These are phyloP conservation scores for Forsythia viridissima DNA, from an alignment of 257 asterid species.

Conservation along the genomic window DNA sequence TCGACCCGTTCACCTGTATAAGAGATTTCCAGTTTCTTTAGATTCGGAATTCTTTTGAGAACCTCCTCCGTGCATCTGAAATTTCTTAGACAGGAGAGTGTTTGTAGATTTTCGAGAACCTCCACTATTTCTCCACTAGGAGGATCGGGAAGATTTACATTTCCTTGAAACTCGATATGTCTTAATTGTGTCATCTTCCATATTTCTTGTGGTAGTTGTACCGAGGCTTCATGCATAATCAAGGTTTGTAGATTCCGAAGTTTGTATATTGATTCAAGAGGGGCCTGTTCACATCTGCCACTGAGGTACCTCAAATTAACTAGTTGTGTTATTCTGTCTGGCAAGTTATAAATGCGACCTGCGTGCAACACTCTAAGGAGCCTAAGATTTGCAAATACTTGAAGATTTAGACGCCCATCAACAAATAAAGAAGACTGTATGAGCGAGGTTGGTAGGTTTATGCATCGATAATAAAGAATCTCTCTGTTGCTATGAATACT, in stretches of 20 bases:
- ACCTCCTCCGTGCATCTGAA: constrained; percentile 1
- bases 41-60: constrained; percentile 5
- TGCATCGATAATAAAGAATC: not conserved
- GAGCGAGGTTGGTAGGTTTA: not conserved
- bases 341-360: no score
- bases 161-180: not conserved
- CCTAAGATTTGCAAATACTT: not conserved
- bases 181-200: not conserved
- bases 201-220: not conserved
- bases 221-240: not conserved
- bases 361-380: not conserved
- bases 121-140: not conserved
- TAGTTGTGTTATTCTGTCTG: not conserved
- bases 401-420: not conserved
- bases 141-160: not conserved
- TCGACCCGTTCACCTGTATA: not conserved
- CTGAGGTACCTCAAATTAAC: not conserved
- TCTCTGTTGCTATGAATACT: not conserved
- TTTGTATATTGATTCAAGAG: not conserved
- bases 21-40: not conserved
- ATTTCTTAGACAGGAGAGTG: not conserved
- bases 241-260: not conserved
- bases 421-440: not conserved
- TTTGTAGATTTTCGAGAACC: constrained; percentile 1
- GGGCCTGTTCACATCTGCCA: not conserved